These are phyloP conservation scores for Paraphysoderma sedebokerense DNA, from an alignment of 371 early-diverging fungal species.

Conservation along the genomic window DNA sequence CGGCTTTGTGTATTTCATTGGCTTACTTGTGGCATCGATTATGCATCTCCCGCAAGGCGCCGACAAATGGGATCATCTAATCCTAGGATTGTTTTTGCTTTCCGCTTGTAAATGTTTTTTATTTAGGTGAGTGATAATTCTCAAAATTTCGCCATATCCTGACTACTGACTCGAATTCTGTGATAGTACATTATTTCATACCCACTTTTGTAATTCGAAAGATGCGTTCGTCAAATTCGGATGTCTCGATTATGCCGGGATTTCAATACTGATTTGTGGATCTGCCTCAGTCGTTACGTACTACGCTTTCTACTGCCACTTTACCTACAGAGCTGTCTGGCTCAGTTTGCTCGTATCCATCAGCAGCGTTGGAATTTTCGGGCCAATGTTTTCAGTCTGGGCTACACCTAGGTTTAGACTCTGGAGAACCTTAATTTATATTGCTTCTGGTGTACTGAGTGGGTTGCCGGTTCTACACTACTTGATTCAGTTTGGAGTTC, in stretches of 20 bases:
- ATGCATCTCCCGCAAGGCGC: background rate
- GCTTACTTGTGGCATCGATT: background rate
- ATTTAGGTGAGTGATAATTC: background rate
- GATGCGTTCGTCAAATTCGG: constrained; percentile 4
- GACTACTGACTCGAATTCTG: background rate
- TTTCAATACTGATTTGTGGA: constrained; percentile 6
- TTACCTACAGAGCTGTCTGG: constrained; percentile 1
- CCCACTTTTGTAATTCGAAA: constrained; percentile 4
- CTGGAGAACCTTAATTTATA: constrained; percentile 1
- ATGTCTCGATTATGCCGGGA: constrained; percentile 6
- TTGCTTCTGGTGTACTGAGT: background rate
- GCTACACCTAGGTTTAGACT: constrained; percentile 1
- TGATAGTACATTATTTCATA: constrained; percentile 4
- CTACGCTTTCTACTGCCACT: constrained; percentile 8
- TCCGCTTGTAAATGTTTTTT: constrained; percentile 4
- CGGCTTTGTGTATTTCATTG: constrained; percentile 21
- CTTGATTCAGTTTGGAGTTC: background rate
- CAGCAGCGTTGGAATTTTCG: constrained; percentile 3
- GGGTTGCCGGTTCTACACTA: constrained; percentile 1
- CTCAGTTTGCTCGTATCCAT: background rate
- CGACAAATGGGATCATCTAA: constrained; percentile 1
- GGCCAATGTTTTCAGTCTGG: constrained; percentile 4
- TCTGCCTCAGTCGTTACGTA: constrained; percentile 1
- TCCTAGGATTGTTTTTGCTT: constrained; percentile 1
- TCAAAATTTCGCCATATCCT: background rate